phyloP scores from a whole-genome alignment of 164 flowering plant genomes.

The Kingdonia uniflora region DNA sequence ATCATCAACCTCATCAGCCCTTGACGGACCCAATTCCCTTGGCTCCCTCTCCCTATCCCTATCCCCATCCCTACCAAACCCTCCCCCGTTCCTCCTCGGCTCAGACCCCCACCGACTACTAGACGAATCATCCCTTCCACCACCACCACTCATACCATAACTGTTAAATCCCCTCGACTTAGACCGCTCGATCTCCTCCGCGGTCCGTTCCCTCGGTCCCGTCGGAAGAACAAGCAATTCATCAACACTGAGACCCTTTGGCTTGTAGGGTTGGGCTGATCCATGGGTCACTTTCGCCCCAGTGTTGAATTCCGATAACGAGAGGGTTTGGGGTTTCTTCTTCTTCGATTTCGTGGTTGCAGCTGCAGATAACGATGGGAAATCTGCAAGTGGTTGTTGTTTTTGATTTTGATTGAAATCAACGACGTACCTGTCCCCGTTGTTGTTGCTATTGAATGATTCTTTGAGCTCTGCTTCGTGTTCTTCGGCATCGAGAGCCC shows the following conservation, averaged over 20 bases:
- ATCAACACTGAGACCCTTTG: conserved; percentile 39
- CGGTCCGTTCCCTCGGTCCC: conserved; percentile 72
- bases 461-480: conserved; percentile 52
- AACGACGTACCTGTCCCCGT: no score
- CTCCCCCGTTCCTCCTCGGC: conserved; percentile 15
- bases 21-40: conserved; percentile 45
- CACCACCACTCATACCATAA: conserved; percentile 81
- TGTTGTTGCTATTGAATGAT: no score
- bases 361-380: conserved; percentile 68
- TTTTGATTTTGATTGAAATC: neutral
- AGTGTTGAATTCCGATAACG: conserved; percentile 54
- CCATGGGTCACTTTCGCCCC: conserved; percentile 18
- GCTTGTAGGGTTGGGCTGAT: conserved; percentile 14
- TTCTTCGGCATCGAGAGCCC: conserved; percentile 75
- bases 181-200: conserved; percentile 64
- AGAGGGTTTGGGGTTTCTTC: conserved; percentile 61
- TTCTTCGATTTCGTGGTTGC: conserved; percentile 60
- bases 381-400: conserved; percentile 30
- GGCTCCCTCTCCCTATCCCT: neutral
- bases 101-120: conserved; percentile 39
- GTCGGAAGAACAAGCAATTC: conserved; percentile 62
- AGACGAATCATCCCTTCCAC: no score
- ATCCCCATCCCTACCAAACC: conserved; percentile 37
- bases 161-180: conserved; percentile 21
- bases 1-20: conserved; percentile 89